Evolutionary conservation across 176 grass and related monocot species (phyloP).

Genomic region (Raddia guianensis): DNA sequence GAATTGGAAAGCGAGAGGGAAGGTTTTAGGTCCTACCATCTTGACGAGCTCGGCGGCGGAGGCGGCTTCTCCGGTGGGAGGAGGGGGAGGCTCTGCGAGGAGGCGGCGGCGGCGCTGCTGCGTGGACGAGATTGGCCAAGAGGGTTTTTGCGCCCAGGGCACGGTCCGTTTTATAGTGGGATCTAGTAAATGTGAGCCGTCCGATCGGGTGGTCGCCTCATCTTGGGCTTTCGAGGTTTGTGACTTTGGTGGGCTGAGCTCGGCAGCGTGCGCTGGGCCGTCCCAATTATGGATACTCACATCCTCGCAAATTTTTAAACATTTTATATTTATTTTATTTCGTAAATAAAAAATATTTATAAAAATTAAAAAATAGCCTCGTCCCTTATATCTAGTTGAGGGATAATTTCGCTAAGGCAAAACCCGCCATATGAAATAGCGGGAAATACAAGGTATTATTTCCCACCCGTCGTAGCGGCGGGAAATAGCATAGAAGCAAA

Average conservation of each 20-base stretch:
- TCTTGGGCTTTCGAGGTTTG: not conserved
- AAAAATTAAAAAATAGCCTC: too few relatives aligned
- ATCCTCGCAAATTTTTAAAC: too few relatives aligned
- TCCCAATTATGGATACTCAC: too few relatives aligned
- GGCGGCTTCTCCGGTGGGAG: not conserved
- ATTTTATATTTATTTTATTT: too few relatives aligned
- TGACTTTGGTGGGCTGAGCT: not conserved
- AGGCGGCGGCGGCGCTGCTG: not conserved
- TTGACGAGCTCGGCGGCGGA: not conserved
- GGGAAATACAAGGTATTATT: too few relatives aligned
- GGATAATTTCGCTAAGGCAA: too few relatives aligned
- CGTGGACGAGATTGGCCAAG: not conserved
- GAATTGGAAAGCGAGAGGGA: not conserved
- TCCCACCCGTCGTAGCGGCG: too few relatives aligned
- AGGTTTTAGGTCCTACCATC: conserved; percentile 5
- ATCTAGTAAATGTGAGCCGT: conserved; percentile 1
- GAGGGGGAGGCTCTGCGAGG: not conserved
- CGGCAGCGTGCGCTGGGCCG: not conserved
- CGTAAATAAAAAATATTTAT: too few relatives aligned
- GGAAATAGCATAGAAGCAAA: too few relatives aligned
- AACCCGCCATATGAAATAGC: too few relatives aligned
- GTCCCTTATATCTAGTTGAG: too few relatives aligned
- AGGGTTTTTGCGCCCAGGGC: not conserved
- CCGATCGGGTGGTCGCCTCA: not conserved
- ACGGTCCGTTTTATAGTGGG: not conserved